Base-by-base conservation (phyloP, 805 yeast species). In the Saccharomycopsis capsularis region DNA sequence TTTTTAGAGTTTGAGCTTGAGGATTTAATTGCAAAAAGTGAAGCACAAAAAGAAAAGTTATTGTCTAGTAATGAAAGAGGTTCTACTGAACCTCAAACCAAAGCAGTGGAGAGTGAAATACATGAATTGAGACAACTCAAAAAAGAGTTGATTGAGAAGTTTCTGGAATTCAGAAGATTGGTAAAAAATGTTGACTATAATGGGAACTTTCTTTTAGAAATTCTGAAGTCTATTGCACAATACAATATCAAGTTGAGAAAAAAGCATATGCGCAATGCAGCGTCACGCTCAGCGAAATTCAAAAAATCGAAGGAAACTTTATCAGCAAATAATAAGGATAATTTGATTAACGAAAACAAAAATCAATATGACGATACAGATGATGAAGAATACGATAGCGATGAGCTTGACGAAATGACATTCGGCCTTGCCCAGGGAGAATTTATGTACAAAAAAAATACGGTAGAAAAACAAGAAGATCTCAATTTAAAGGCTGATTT, bases 51-150 rank as follows among this genome's bases (percentile, higher is more conserved):
- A 65, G 71, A 40, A 78, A 73, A 46, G 73, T 79, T 52, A 50
- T 71, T 71, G 11, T 74, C 78, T 25, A 64, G 81, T 59, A 74
- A 74, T 51, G 74, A 80, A 5, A 73, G 79, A 40, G 87, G 82
- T 60, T 83, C 81, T 60, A 88, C 87, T 1, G 73, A 73, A 55
- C 62, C 81, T 60, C 85, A 82, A 62, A 56, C 77, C 37, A 69
- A 73, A 0, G 60, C 81, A 27, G 63, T 81, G 56, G 71, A 74
- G 59, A 74, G 75, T 48, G 56, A 54, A 21, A 44, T 58, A 7
- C 47, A 5, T 36, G 40, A 48, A 9, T 44, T 48, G 30, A 29
- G 36, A 22, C 16, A 27, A 19, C 44, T 48, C 13, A 43, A 48
- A 18, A 27, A 39, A n/a, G 24, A 23, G n/a, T 47, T 42, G 36